These are phyloP conservation scores for Exidia glandulosa DNA, from an alignment of 768 basidiomycete species.

Conservation along the genomic window DNA sequence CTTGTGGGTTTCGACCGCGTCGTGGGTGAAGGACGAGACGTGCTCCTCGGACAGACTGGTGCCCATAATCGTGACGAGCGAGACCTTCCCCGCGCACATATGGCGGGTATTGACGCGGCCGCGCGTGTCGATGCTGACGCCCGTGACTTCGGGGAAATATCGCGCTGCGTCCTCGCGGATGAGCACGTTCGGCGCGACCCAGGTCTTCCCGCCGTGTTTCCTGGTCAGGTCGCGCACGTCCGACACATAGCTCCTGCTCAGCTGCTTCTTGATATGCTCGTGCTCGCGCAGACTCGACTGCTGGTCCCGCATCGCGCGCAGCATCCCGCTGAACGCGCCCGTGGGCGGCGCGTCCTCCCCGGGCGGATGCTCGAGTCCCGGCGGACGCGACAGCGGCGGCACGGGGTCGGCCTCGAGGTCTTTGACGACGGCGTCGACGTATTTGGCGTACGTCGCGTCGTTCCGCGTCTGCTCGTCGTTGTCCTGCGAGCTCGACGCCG, in stretches of 20 bases:
- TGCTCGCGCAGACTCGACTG: background rate
- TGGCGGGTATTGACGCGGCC: conserved; percentile 61
- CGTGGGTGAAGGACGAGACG: conserved; percentile 54
- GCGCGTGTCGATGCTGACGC: conserved; percentile 48
- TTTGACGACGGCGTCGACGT: background rate
- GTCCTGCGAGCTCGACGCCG: too few species aligned
- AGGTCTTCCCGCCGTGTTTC: conserved; percentile 83
- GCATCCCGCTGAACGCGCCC: background rate
- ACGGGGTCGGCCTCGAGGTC: background rate
- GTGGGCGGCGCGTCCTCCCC: background rate
- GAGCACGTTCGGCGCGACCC: conserved; percentile 82
- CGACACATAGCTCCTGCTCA: conserved; percentile 75
- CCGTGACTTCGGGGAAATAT: conserved; percentile 81
- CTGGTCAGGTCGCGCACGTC: conserved; percentile 67
- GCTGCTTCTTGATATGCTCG: conserved; percentile 33
- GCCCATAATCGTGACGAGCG: conserved; percentile 71
- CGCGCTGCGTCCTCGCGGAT: conserved; percentile 87
- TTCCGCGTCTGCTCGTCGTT: too few species aligned
- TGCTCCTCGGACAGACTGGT: conserved; percentile 89
- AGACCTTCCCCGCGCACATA: conserved; percentile 64
- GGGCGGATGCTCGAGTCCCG: background rate
- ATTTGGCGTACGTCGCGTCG: background rate
- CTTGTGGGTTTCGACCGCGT: conserved; percentile 41
- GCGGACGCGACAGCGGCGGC: background rate
- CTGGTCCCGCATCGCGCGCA: background rate